phyloP scores from a whole-genome alignment of 225 moss, liverwort and hornwort genomes.

The Pseudoscleropodium purum region DNA sequence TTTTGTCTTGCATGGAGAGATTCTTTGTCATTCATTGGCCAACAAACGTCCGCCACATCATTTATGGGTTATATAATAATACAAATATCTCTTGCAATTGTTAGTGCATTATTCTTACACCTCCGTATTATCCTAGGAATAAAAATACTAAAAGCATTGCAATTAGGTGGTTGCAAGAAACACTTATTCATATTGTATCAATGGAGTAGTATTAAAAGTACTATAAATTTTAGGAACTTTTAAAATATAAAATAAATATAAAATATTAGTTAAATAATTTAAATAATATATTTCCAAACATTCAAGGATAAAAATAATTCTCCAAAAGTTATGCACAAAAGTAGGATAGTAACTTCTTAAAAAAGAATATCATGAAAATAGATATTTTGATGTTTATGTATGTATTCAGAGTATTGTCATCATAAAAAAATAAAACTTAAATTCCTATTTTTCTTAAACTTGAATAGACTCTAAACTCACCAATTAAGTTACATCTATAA shows the following conservation, averaged over 20 bases:
- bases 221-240: accelerated
- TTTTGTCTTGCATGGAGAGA: too few species aligned
- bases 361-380: too few species aligned
- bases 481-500: not conserved
- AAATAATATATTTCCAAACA: not conserved
- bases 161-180: not conserved
- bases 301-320: not conserved
- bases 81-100: not conserved
- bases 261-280: not conserved
- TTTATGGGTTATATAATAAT: not conserved
- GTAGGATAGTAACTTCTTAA: too few species aligned
- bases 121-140: not conserved
- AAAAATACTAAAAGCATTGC: too few species aligned
- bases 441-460: too few species aligned
- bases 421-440: too few species aligned
- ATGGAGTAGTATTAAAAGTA: not conserved
- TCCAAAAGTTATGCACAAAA: not conserved
- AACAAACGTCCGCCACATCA: too few species aligned
- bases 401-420: too few species aligned
- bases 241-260: not conserved
- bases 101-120: not conserved
- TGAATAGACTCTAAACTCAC: too few species aligned
- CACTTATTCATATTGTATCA: not conserved
- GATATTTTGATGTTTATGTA: too few species aligned
- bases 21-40: too few species aligned